These are phyloP conservation scores for Sphagnum tenellum DNA, from an alignment of 225 moss, liverwort and hornwort genomes.

Conservation along the genomic window DNA sequence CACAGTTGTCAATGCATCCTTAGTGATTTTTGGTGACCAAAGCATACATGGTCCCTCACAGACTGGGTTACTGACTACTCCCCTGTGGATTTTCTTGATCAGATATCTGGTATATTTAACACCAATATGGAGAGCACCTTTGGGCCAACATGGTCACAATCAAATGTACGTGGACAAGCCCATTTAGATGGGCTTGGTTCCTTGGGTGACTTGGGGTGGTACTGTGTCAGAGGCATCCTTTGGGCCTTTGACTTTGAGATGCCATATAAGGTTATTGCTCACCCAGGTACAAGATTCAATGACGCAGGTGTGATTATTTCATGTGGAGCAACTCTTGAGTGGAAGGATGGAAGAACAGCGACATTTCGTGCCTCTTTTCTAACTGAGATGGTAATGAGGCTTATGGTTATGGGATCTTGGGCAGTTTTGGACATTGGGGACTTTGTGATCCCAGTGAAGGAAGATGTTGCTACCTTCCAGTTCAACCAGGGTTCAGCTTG, in stretches of 20 bases:
- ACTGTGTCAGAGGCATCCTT: slow-evolving; percentile 25
- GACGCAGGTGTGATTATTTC: slow-evolving; percentile 26
- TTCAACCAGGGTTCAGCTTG: slow-evolving; percentile 15
- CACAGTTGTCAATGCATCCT: too few species aligned
- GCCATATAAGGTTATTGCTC: slow-evolving; percentile 29
- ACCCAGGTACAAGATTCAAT: slow-evolving; percentile 26
- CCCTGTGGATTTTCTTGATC: too few species aligned
- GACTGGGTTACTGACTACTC: too few species aligned
- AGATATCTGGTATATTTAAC: slow-evolving; percentile 7
- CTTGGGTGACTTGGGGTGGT: slow-evolving; percentile 48
- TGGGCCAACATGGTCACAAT: neutral
- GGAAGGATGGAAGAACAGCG: slow-evolving; percentile 17
- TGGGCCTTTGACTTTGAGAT: slow-evolving; percentile 38
- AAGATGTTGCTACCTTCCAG: slow-evolving; percentile 12
- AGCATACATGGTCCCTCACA: too few species aligned
- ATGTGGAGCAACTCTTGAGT: slow-evolving; percentile 19
- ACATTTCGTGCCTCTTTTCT: slow-evolving; percentile 37
- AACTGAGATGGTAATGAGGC: slow-evolving; percentile 32
- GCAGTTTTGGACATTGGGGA: slow-evolving; percentile 36
- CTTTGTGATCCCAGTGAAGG: slow-evolving; percentile 22
- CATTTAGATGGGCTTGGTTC: slow-evolving; percentile 39
- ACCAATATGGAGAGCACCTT: slow-evolving; percentile 1
- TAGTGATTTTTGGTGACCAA: too few species aligned
- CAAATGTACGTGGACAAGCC: slow-evolving; percentile 23
- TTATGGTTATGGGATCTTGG: slow-evolving; percentile 18